Evolutionary conservation across 2,329 filamentous ascomycete species (phyloP).

Genomic region (Emydomyces testavorans): DNA sequence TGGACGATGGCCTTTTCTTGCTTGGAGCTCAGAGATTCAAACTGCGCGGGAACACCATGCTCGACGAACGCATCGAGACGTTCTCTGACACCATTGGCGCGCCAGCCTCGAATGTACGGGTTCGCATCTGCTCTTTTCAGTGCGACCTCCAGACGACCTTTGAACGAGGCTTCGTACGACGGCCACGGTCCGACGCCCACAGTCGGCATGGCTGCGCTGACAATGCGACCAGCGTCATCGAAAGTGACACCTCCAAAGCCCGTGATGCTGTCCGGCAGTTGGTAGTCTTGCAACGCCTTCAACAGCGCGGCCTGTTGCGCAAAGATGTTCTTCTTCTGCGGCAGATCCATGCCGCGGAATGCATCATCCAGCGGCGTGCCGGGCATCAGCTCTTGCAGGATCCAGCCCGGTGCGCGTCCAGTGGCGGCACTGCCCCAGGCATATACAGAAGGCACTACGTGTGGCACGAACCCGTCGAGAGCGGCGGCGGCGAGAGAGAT

Average conservation of each 20-base stretch:
- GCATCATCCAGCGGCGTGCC: slow-evolving; percentile 19
- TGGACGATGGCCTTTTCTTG: slow-evolving; percentile 11
- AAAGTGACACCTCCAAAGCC: slow-evolving; percentile 27
- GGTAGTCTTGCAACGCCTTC: slow-evolving; percentile 24
- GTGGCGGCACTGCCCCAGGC: slow-evolving; percentile 23
- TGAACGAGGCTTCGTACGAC: slow-evolving; percentile 23
- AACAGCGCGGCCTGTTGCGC: slow-evolving; percentile 25
- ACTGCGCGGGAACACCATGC: slow-evolving; percentile 1
- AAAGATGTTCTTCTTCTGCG: slow-evolving; percentile 22
- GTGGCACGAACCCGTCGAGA: slow-evolving; percentile 19
- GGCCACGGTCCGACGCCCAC: slow-evolving; percentile 25
- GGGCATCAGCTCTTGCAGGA: slow-evolving; percentile 27
- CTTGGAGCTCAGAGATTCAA: not conserved
- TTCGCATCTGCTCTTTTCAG: slow-evolving; percentile 22
- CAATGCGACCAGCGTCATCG: slow-evolving; percentile 23
- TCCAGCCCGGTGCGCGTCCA: slow-evolving; percentile 20
- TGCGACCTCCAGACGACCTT: slow-evolving; percentile 20
- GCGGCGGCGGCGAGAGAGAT: slow-evolving; percentile 24
- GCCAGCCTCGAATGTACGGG: slow-evolving; percentile 25
- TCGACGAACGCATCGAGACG: slow-evolving; percentile 22
- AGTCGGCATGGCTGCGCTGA: slow-evolving; percentile 26
- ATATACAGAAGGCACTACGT: slow-evolving; percentile 25
- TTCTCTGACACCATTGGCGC: slow-evolving; percentile 21
- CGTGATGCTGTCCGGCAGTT: slow-evolving; percentile 24
- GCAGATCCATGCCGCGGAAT: slow-evolving; percentile 19